Evolutionary conservation across 345 rosid species (phyloP), one percentile per base, ranked within the genome.

Genomic region (Theobroma cacao): DNA sequence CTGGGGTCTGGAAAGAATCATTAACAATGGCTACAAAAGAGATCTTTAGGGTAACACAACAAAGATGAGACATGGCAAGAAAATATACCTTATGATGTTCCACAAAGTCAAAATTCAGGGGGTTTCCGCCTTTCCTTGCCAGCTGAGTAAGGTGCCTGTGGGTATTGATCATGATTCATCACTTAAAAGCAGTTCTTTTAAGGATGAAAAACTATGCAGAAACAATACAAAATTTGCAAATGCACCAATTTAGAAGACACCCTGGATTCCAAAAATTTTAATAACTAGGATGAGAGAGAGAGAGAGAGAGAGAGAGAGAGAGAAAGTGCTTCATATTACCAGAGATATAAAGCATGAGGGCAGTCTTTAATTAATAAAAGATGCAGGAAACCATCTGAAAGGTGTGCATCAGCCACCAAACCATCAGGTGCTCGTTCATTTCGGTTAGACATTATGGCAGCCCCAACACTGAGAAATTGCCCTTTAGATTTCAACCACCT

Each of bases 381-480:
- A 82, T 95, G 99, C 84, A 95, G 84, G 85, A 93, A 91, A 73
- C 99, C 99, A 67, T 93, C 98, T 1, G 96, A 90, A 53, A 93
- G 94, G 86, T 95, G 98, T 75, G 99, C 99, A 83, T 95, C 98
- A 30, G 90, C 96, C 62, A 95, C 99, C 79, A 95, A 87, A 72
- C 99, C 99, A 82, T 95, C 99, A 22, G 97, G 99, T 28, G 99
- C 97, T 86, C 86, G 83, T 85, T 93, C 97, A 76, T 93, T 95
- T 78, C 96, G 89, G 86, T 92, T 92, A 64, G 99, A 90, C 65
- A 92, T 95, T 40, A 93, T 77, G 56, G 99, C 99, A 63, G 96
- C 99, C 67, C 97, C 98, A 79, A 93, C 80, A 31, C 99, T 93
- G 60, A 93, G 88, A 85, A 89, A 95, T 75, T 82, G 72, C 28